These are phyloP conservation scores for Russula brevipes DNA, from an alignment of 768 basidiomycete species.

Conservation along the genomic window DNA sequence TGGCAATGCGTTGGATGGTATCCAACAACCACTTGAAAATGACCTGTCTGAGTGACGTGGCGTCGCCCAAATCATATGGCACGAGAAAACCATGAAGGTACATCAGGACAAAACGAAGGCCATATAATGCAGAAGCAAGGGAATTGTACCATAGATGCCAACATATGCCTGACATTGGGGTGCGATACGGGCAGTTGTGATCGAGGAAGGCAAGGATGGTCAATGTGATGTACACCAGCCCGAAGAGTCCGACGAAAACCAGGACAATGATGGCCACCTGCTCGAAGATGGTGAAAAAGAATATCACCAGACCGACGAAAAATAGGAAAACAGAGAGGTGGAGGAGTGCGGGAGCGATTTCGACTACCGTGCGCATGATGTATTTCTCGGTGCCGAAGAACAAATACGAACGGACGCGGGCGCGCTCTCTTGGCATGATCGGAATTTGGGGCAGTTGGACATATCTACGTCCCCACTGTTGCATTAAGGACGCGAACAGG, in stretches of 20 bases:
- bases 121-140: too few relatives aligned
- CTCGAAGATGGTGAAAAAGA: constrained; percentile 9
- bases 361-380: background rate
- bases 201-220: constrained; percentile 13
- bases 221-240: constrained; percentile 3
- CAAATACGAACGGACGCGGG: constrained; percentile 14
- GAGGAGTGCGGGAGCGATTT: constrained; percentile 29
- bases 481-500: constrained; percentile 15
- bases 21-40: background rate
- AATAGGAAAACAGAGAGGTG: constrained; percentile 24
- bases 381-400: constrained; percentile 14
- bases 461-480: constrained; percentile 19
- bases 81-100: background rate
- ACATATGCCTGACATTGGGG: constrained; percentile 15
- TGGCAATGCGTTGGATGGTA: background rate
- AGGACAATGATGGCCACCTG: constrained; percentile 4
- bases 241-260: background rate
- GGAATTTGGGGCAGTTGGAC: constrained; percentile 20
- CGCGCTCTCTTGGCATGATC: constrained; percentile 3
- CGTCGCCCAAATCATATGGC: background rate
- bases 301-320: constrained; percentile 12
- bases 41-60: background rate
- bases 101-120: background rate
- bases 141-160: constrained; percentile 9
- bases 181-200: constrained; percentile 20